Base-by-base conservation (phyloP, 73 alveolate species). In the Effrenium voratum region DNA sequence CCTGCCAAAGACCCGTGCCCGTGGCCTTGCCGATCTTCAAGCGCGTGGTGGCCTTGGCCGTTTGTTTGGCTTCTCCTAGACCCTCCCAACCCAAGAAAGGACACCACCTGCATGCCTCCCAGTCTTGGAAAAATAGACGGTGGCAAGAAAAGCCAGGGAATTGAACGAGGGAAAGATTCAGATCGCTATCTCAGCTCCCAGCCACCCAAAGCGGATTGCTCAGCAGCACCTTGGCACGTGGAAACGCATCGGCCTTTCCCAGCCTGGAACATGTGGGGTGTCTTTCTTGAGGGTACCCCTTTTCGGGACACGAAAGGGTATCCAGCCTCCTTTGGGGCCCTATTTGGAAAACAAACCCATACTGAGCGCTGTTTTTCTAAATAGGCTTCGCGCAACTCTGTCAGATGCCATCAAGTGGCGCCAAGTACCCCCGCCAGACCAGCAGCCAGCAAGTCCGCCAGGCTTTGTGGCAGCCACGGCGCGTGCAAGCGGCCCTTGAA, bases 351-450 rank as follows among this genome's bases (percentile, higher is more conserved):
- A 52, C 63, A 52, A 8, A n/a, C n/a, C n/a, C n/a, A n/a, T n/a
- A n/a, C n/a, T n/a, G n/a, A n/a, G n/a, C n/a, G n/a, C n/a, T n/a
- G n/a, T n/a, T n/a, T n/a, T n/a, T n/a, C n/a, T n/a, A n/a, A n/a
- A n/a, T n/a, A n/a, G n/a, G n/a, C n/a, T n/a, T n/a, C n/a, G n/a
- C n/a, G n/a, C n/a, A n/a, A n/a, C n/a, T n/a, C n/a, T n/a, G n/a
- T n/a, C n/a, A n/a, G n/a, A n/a, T n/a, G n/a, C n/a, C n/a, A n/a
- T 72, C 73, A 40, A 68, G 96, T 1, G 52, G 68, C 96, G 12
- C 96, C 96, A 73, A 90, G 96, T 86, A 90, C 68, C 43, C 96
- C 96, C 13, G 96, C 96, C 75, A 68, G 85, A 52, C 96, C 68
- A 6, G 96, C 96, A 28, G 96, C 81, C 36, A 90, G 55, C 55